Conservation (phyloP, 192 early-diverging fungal species). For the Powellomyces hirtus region DNA sequence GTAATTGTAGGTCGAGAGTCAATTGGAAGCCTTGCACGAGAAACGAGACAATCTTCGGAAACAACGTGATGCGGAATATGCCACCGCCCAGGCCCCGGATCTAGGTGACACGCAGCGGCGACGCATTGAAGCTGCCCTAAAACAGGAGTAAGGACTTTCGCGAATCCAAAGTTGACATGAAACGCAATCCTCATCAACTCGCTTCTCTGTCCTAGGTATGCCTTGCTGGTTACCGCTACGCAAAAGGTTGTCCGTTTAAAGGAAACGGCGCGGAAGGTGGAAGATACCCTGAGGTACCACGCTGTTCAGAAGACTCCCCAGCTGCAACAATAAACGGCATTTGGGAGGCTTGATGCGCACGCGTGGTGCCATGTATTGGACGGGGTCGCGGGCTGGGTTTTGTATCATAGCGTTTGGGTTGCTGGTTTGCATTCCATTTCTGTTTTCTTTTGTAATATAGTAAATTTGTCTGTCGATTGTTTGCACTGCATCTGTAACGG, state of each 20-base stretch:
- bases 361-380: no score
- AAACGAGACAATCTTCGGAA: neutral
- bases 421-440: no score
- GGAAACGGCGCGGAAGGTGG: neutral
- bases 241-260: conserved; percentile 9
- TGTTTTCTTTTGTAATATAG: no score
- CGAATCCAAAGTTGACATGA: neutral
- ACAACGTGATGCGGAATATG: neutral
- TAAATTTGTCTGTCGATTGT: no score
- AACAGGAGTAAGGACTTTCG: conserved; percentile 14
- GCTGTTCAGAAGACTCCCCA: neutral
- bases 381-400: no score
- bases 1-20: neutral
- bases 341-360: no score
- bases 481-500: no score
- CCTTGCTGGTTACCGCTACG: neutral
- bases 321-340: no score
- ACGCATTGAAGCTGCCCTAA: conserved; percentile 13
- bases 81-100: neutral
- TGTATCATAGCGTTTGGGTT: no score
- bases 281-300: neutral
- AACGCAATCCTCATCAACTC: neutral
- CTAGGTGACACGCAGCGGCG: conserved; percentile 4
- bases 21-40: neutral
- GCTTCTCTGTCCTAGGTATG: neutral